Conservation (phyloP, 768 basidiomycete genomes). For the Lactifluus rugatus region DNA sequence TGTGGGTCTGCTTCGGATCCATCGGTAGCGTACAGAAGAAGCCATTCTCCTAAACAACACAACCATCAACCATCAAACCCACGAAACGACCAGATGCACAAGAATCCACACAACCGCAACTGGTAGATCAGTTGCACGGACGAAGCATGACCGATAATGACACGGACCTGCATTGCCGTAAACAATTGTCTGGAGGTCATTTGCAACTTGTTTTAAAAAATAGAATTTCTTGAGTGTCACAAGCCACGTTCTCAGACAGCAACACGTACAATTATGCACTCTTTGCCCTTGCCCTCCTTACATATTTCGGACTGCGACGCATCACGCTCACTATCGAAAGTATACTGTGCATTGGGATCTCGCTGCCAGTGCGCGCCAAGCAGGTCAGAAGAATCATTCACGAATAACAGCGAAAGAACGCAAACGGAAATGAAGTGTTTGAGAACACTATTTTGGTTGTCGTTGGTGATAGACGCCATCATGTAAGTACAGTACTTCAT, state of each 20-base stretch:
- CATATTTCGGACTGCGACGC: constrained; percentile 29
- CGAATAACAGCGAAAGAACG: background rate
- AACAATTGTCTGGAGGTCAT: constrained; percentile 44
- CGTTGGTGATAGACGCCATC: constrained; percentile 5
- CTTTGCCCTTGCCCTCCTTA: constrained; percentile 36
- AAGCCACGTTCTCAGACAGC: background rate
- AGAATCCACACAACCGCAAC: background rate
- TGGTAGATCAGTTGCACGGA: background rate
- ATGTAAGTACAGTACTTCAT: background rate
- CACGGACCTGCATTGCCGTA: constrained; percentile 58
- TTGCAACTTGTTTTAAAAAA: background rate
- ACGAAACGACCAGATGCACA: background rate
- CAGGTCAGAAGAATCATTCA: background rate
- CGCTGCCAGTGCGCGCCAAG: background rate
- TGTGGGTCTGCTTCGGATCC: constrained; percentile 54
- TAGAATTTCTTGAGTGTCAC: background rate
- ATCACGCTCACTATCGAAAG: constrained; percentile 52
- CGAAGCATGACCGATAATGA: background rate
- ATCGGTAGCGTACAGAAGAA: constrained; percentile 60
- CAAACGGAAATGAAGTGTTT: constrained; percentile 36
- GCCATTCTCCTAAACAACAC: constrained; percentile 25
- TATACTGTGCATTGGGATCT: constrained; percentile 40
- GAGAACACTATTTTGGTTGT: constrained; percentile 23
- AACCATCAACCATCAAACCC: background rate
- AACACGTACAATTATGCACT: constrained; percentile 33